Conservation (phyloP, 1,284 basidiomycete species). For the Tilletia walkeri region DNA sequence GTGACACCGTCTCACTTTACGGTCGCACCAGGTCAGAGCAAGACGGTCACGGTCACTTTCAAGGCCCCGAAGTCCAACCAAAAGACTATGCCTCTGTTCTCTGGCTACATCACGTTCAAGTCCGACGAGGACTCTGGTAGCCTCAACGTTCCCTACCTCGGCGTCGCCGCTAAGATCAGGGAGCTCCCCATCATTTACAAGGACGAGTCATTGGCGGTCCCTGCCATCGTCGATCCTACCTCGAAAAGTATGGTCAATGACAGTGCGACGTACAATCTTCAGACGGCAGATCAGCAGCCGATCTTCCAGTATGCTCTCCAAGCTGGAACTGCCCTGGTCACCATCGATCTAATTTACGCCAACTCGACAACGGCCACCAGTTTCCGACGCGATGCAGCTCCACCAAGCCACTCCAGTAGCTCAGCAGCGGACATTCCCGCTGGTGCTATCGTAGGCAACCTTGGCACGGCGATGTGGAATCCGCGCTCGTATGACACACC, state of each 20-base stretch:
- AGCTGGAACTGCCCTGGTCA: background rate
- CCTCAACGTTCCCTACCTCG: conserved; percentile 53
- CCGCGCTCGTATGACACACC: too few species aligned
- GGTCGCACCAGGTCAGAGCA: conserved; percentile 54
- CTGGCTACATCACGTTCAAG: background rate
- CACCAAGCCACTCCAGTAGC: too few species aligned
- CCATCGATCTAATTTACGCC: background rate
- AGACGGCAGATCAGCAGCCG: background rate
- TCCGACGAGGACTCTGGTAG: background rate
- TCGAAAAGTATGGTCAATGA: conserved; percentile 27
- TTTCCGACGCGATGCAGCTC: too few species aligned
- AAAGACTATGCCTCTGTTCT: conserved; percentile 63
- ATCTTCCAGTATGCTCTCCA: background rate
- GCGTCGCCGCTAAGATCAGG: conserved; percentile 64
- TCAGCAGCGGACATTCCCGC: too few species aligned
- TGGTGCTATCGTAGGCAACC: background rate
- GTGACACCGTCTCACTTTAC: conserved; percentile 56
- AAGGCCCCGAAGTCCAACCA: conserved; percentile 61
- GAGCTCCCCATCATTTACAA: conserved; percentile 47
- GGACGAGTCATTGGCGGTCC: conserved; percentile 24
- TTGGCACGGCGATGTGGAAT: too few species aligned
- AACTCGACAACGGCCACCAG: background rate
- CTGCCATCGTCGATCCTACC: conserved; percentile 27
- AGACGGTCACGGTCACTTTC: conserved; percentile 55
- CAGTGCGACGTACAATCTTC: conserved; percentile 2